Conservation (phyloP, 2,329 filamentous ascomycete species). For the Cordyceps militaris region DNA sequence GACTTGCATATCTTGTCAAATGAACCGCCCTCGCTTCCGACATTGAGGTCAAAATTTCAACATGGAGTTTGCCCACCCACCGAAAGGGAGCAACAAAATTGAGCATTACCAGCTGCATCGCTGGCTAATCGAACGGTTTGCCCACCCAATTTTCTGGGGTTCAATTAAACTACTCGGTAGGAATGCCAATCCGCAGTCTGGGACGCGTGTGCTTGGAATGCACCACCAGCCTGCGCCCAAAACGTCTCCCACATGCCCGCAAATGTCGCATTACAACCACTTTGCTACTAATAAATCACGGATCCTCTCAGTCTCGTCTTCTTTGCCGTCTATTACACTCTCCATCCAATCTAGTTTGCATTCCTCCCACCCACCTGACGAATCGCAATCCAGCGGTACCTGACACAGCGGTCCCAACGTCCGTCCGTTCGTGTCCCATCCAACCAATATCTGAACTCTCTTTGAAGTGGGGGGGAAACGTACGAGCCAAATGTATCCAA, state of each 20-base stretch:
- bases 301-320: neutral
- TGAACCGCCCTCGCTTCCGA: neutral
- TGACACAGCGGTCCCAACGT: constrained; percentile 1
- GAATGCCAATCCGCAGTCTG: neutral
- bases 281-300: no score
- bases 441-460: neutral
- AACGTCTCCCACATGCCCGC: neutral
- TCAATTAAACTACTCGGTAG: neutral
- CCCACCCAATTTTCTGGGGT: neutral
- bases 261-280: neutral
- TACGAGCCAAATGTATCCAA: neutral
- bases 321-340: neutral
- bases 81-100: neutral
- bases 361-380: neutral
- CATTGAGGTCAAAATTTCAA: neutral
- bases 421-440: neutral
- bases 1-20: neutral
- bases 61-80: constrained; percentile 1
- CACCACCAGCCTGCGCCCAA: neutral
- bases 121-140: no score
- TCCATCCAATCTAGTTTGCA: constrained; percentile 1
- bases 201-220: neutral
- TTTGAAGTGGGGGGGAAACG: neutral
- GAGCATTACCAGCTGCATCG: neutral
- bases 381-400: neutral